Base-by-base conservation (phyloP, 768 basidiomycete genomes). In the Termitomyces sp. region DNA sequence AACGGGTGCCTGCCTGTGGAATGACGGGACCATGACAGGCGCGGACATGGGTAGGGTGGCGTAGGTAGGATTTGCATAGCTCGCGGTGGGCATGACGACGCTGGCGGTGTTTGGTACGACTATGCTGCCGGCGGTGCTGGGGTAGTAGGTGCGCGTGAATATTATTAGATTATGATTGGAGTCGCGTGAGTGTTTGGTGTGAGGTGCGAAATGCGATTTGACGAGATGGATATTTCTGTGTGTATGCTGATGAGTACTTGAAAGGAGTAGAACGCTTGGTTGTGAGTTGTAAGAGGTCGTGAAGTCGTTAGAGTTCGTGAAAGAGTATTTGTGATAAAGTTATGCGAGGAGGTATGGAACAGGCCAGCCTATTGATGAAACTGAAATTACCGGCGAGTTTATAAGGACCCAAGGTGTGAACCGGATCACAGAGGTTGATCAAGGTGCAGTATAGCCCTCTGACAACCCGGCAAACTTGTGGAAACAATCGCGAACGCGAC, bases 291-390 rank as follows among this genome's bases (percentile, higher is more conserved):
- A 54, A 60, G 53, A 58, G 52, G 60, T 65, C 60, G 60, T 61
- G 46, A 60, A 58, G 55, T 58, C 63, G 61, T 64, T 45, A 55
- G 56, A 63, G 54, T 42, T 56, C 62, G 62, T 62, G 59, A 58
- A 63, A 60, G 60, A 60, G 33, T 44, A 63, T 63, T 58, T 18
- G 50, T 58, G 47, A 47, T 47, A 55, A 30, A 42, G 55, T 39
- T 59, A 56, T 58, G 56, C 37, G 30, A 54, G 44, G 50, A 49
- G 47, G 59, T 57, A 45, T 37, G 48, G 45, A 63, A 61, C 54
- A 66, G 65, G 65, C 62, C 62, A 62, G 65, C 65, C 62, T 66
- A 63, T 63, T 60, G 62, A 63, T 58, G 64, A 52, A 60, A 27
- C 6, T 18, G 8, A 48, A 37, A 27, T 22, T 24, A n/a, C 33